Evolutionary conservation across 2,329 filamentous ascomycete species (phyloP).

Genomic region (Clonostachys chloroleuca): DNA sequence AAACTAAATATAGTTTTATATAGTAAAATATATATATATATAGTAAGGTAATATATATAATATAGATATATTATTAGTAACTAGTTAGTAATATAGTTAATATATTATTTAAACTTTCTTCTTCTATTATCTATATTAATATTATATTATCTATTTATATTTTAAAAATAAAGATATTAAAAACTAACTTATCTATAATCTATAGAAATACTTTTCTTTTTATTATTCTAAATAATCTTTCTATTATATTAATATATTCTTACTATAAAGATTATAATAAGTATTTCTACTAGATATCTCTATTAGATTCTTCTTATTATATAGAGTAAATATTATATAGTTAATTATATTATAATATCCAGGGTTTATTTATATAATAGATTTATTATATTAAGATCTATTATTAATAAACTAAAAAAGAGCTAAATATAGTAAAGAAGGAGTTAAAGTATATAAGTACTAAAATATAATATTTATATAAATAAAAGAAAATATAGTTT

Average conservation of each 20-base stretch:
- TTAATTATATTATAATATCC: neutral
- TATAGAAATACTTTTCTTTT: neutral
- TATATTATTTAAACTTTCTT: neutral
- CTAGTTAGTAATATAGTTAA: too few relatives aligned
- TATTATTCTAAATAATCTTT: neutral
- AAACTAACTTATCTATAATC: neutral
- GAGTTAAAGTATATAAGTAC: neutral
- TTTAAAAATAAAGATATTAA: neutral
- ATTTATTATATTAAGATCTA: neutral
- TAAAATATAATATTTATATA: neutral
- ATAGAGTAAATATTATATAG: neutral
- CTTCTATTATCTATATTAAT: neutral
- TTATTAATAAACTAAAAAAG: neutral
- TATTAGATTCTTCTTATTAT: neutral
- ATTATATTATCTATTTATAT: neutral
- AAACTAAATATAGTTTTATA: too few relatives aligned
- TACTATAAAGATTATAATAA: neutral
- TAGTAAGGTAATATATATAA: too few relatives aligned
- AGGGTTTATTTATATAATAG: neutral
- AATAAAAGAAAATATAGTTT: slow-evolving; percentile 1
- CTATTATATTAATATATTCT: neutral
- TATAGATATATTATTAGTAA: too few relatives aligned
- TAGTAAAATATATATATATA: too few relatives aligned
- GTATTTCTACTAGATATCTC: neutral
- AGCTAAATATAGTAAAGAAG: neutral